Evolutionary conservation across 352 stramenopile genomes (phyloP).

Genomic region (Thalassiosira pacifica): DNA sequence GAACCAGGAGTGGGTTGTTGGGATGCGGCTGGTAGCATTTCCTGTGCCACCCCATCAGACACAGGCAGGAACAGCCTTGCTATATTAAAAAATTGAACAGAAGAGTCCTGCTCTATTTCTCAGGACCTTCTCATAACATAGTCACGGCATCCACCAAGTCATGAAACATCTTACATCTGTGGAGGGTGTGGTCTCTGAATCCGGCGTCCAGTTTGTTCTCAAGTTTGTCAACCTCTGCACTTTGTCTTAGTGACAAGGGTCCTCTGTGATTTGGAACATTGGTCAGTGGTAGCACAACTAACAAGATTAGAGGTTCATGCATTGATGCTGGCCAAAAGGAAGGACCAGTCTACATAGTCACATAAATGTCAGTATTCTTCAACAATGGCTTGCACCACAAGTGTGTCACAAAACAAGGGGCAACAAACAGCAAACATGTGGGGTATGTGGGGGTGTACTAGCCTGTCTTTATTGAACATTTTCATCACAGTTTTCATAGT

Average conservation of each 20-base stretch:
- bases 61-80: constrained; percentile 30
- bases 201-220: background rate
- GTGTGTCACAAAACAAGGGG: constrained; percentile 47
- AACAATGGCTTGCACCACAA: constrained; percentile 41
- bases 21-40: constrained; percentile 29
- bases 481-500: constrained; percentile 32
- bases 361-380: constrained; percentile 48
- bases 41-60: constrained; percentile 21
- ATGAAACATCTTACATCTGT: constrained; percentile 20
- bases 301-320: too few species aligned
- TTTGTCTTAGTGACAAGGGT: constrained; percentile 1
- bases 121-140: background rate
- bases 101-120: constrained; percentile 48
- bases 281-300: constrained; percentile 30
- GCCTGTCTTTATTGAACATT: constrained; percentile 35
- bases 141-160: constrained; percentile 18
- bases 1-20: constrained; percentile 38
- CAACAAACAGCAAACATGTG: constrained; percentile 52
- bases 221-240: background rate
- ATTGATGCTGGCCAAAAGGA: too few species aligned
- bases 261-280: constrained; percentile 30
- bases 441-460: constrained; percentile 19
- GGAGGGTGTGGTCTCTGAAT: background rate
- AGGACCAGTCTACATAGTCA: too few species aligned
- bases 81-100: constrained; percentile 42